Evolutionary conservation across 352 stramenopile species (phyloP).

Genomic region (Plasmopara halstedii): DNA sequence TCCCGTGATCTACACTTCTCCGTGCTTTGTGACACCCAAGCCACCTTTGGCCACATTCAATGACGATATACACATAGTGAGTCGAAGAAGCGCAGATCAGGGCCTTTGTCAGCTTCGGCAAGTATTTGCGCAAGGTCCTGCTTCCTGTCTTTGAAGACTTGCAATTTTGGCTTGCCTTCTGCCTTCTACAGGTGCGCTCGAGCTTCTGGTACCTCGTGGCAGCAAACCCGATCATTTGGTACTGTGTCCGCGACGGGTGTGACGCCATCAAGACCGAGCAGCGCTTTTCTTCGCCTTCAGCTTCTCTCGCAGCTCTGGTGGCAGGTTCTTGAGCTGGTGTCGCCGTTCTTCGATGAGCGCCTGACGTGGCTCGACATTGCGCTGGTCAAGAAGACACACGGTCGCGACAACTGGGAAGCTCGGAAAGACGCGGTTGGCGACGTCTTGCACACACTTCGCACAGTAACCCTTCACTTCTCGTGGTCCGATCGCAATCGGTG

Average conservation of each 20-base stretch:
- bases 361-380: background rate
- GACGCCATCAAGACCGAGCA: background rate
- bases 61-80: slow-evolving; percentile 1
- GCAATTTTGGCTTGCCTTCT: slow-evolving; percentile 1
- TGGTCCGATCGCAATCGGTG: background rate
- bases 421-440: background rate
- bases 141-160: slow-evolving; percentile 7
- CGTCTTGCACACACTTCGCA: background rate
- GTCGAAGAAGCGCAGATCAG: background rate
- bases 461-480: background rate
- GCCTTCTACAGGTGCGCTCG: slow-evolving; percentile 1
- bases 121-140: slow-evolving; percentile 2
- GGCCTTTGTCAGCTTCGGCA: background rate
- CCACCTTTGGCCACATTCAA: slow-evolving; percentile 1
- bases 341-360: background rate
- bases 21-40: background rate
- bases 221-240: background rate
- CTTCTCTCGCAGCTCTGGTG: background rate
- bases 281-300: slow-evolving; percentile 6
- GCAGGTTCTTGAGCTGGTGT: background rate
- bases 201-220: slow-evolving; percentile 1
- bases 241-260: background rate
- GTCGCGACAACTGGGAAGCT: background rate
- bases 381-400: background rate
- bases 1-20: background rate